A percentile compares a stretch with the other conserved stretches of the same genome.
Evolutionary conservation across 345 rosid genomes (phyloP).

Genomic region (Aquilaria malaccensis): DNA sequence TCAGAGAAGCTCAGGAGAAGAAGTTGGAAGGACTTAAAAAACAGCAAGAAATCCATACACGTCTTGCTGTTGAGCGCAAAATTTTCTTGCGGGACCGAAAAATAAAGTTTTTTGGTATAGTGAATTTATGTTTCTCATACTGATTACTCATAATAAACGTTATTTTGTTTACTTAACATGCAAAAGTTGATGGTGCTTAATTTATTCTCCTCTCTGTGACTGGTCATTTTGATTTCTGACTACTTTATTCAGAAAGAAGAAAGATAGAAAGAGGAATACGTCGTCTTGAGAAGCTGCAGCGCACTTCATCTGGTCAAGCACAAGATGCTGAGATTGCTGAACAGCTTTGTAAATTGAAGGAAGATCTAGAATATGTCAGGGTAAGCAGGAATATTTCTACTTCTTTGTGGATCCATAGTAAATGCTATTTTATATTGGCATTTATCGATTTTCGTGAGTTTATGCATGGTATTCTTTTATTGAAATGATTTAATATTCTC

Average conservation of each 20-base stretch:
- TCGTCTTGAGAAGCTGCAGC: slow-evolving; percentile 89
- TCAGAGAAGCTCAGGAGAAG: slow-evolving; percentile 61
- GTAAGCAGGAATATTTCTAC: slow-evolving; percentile 27
- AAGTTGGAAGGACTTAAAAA: slow-evolving; percentile 74
- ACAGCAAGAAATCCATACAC: slow-evolving; percentile 81
- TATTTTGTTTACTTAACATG: background rate
- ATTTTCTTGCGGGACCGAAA: slow-evolving; percentile 83
- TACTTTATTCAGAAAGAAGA: slow-evolving; percentile 61
- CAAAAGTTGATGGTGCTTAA: background rate
- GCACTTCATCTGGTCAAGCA: slow-evolving; percentile 57
- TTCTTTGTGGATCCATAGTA: background rate
- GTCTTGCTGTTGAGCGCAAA: slow-evolving; percentile 81
- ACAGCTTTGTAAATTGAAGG: slow-evolving; percentile 78
- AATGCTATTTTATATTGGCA: background rate
- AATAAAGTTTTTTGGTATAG: slow-evolving; percentile 87
- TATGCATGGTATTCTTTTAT: background rate
- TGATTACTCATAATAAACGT: background rate
- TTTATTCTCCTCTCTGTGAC: background rate
- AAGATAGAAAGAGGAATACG: slow-evolving; percentile 84
- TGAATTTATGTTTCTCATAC: background rate
- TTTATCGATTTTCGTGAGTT: background rate
- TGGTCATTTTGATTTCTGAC: background rate
- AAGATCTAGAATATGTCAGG: slow-evolving; percentile 97
- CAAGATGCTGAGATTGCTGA: slow-evolving; percentile 60
- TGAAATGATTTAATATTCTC: background rate